Percentiles rank a stretch among this genome's conserved stretches.
These are phyloP conservation scores for Pythium brachiatum DNA, from an alignment of 352 stramenopile species.

Conservation along the genomic window DNA sequence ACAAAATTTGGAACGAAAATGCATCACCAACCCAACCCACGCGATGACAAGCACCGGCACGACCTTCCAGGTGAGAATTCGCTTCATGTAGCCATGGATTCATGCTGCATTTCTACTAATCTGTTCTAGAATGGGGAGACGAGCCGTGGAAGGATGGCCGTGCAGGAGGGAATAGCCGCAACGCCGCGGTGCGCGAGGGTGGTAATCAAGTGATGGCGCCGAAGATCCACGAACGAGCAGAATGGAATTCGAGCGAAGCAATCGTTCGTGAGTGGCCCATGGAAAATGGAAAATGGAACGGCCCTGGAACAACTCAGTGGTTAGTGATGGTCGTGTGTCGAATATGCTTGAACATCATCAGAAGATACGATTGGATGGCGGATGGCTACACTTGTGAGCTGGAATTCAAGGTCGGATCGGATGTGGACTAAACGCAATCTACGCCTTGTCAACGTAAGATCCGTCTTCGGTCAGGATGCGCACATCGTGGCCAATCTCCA, in stretches of 20 bases:
- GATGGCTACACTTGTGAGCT: background rate
- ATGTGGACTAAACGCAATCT: background rate
- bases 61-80: background rate
- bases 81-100: background rate
- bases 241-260: background rate
- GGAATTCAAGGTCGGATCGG: too few species aligned
- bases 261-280: background rate
- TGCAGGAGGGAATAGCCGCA: background rate
- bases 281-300: background rate
- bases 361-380: background rate
- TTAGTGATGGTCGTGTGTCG: slow-evolving; percentile 4
- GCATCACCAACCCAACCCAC: background rate
- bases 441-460: slow-evolving; percentile 76
- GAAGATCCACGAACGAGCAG: background rate
- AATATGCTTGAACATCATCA: background rate
- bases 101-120: background rate
- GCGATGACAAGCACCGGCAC: background rate
- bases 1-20: background rate
- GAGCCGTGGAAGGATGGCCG: background rate
- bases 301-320: background rate
- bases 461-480: slow-evolving; percentile 74
- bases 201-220: background rate
- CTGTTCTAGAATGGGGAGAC: background rate
- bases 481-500: slow-evolving; percentile 76
- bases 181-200: background rate